Evolutionary conservation across 805 yeast species (phyloP).

Genomic region (Saccharomyces mikatae): DNA sequence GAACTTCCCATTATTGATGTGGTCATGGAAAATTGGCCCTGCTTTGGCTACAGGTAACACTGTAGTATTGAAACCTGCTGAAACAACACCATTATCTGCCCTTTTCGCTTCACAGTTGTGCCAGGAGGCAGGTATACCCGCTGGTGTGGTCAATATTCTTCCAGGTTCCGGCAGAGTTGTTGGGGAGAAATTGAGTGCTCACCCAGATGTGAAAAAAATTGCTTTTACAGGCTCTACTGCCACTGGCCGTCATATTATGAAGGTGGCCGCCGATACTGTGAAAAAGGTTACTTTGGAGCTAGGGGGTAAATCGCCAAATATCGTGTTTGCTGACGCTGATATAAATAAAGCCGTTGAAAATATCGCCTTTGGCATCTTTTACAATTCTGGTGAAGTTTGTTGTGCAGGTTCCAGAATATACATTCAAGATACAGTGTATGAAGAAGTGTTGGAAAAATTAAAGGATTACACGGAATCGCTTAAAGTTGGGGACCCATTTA

Average conservation of each 20-base stretch:
- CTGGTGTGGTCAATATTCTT: slow-evolving; percentile 71
- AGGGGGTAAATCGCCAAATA: slow-evolving; percentile 88
- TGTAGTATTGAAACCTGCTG: slow-evolving; percentile 78
- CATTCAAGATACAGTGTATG: slow-evolving; percentile 67
- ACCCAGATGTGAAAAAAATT: slow-evolving; percentile 64
- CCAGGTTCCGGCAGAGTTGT: slow-evolving; percentile 75
- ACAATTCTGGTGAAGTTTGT: slow-evolving; percentile 89
- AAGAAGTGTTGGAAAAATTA: slow-evolving; percentile 53
- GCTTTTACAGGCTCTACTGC: slow-evolving; percentile 89
- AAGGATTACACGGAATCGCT: slow-evolving; percentile 39
- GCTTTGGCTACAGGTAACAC: slow-evolving; percentile 83
- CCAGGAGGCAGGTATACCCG: slow-evolving; percentile 72
- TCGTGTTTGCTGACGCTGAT: slow-evolving; percentile 71
- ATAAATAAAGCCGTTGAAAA: slow-evolving; percentile 55
- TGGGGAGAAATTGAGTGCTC: slow-evolving; percentile 63
- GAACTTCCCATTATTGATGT: slow-evolving; percentile 87
- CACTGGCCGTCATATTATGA: slow-evolving; percentile 68
- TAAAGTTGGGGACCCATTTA: slow-evolving; percentile 76
- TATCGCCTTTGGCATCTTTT: slow-evolving; percentile 69
- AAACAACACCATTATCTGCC: slow-evolving; percentile 79
- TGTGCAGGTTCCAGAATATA: slow-evolving; percentile 87
- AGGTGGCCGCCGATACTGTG: slow-evolving; percentile 60
- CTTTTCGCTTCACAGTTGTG: slow-evolving; percentile 56
- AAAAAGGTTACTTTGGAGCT: slow-evolving; percentile 78
- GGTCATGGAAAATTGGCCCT: slow-evolving; percentile 83